These are phyloP conservation scores for Acanthamoeba sp. DNA, from an alignment of 208 protist species.

Conservation along the genomic window DNA sequence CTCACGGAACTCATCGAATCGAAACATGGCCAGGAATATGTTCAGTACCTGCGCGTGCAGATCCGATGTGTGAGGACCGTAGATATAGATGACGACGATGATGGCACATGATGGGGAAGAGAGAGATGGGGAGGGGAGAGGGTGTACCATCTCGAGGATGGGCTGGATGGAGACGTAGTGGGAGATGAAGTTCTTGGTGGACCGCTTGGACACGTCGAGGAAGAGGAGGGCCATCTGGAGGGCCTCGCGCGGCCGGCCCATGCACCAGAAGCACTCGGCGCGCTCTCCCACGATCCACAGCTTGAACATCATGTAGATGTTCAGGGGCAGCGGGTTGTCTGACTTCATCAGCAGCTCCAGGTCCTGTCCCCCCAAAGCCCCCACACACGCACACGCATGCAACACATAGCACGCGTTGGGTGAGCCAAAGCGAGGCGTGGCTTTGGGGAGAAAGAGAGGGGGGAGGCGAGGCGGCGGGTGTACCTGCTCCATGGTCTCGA, in stretches of 20 bases:
- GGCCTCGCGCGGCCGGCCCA: conserved; percentile 13
- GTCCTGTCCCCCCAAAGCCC: neutral
- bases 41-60: neutral
- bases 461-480: neutral
- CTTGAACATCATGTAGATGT: conserved; percentile 63
- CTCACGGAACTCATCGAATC: conserved; percentile 23
- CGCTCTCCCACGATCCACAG: conserved; percentile 46
- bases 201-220: conserved; percentile 13
- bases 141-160: conserved; percentile 28
- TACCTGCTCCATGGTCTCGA: conserved; percentile 48
- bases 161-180: conserved; percentile 56
- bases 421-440: no score
- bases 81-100: neutral
- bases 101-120: neutral
- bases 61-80: no score
- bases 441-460: no score
- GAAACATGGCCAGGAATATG: conserved; percentile 14
- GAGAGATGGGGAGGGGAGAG: neutral
- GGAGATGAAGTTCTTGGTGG: conserved; percentile 37
- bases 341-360: conserved; percentile 13
- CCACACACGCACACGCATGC: no score
- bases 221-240: conserved; percentile 51
- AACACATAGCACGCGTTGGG: no score
- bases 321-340: conserved; percentile 6
- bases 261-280: conserved; percentile 58